phyloP scores from a whole-genome alignment of 495 filamentous ascomycete species.

The Xylaria longipes region DNA sequence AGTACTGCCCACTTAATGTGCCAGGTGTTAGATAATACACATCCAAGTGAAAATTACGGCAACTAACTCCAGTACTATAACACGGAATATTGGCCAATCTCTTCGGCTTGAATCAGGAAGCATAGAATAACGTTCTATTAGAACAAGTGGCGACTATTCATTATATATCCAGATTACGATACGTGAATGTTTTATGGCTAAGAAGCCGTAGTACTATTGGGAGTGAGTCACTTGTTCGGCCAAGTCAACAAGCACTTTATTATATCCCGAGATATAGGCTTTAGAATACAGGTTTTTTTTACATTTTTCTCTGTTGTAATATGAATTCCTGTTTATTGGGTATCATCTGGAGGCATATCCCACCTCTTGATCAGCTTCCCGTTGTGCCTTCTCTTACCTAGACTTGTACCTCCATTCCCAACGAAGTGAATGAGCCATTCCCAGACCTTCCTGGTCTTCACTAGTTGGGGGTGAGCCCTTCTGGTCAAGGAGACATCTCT shows the following conservation, averaged over 20 bases:
- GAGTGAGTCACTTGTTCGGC: no score
- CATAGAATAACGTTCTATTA: no score
- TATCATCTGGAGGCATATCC: slow-evolving; percentile 41
- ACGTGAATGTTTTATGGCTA: no score
- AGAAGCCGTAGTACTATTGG: no score
- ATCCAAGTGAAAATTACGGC: no score
- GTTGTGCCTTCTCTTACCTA: slow-evolving; percentile 36
- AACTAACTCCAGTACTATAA: no score
- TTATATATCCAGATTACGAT: no score
- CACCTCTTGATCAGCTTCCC: slow-evolving; percentile 35
- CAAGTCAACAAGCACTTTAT: background rate
- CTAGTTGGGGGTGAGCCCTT: slow-evolving; percentile 55
- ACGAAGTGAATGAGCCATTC: slow-evolving; percentile 81
- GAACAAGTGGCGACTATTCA: no score
- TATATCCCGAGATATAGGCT: background rate
- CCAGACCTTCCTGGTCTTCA: slow-evolving; percentile 70
- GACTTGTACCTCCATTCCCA: slow-evolving; percentile 42
- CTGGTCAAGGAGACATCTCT: slow-evolving; percentile 45
- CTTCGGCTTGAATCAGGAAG: no score
- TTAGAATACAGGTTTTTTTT: background rate
- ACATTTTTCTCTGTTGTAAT: background rate
- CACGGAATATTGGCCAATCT: no score
- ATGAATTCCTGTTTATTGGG: slow-evolving; percentile 19
- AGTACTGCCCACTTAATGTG: no score
- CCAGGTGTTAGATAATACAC: no score